phyloP scores from a whole-genome alignment of 305 asterid genomes.

The Rubia balearica region DNA sequence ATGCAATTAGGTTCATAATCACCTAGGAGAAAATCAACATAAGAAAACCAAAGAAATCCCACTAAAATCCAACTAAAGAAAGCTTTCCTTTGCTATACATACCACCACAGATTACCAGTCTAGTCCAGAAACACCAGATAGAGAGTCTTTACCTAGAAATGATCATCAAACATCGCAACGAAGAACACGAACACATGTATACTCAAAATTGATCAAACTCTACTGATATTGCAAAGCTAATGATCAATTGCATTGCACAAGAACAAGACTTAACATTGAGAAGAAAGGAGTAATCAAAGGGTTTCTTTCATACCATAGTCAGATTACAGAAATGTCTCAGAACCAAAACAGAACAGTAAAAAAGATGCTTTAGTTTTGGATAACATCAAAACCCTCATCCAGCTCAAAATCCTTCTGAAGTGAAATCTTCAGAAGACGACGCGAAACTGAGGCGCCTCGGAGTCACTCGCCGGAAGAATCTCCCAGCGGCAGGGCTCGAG shows the following conservation, averaged over 20 bases:
- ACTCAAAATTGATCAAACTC: neutral
- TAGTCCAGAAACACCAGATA: neutral
- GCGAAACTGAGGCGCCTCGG: constrained; percentile 88
- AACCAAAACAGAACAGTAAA: neutral
- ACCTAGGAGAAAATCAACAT: constrained; percentile 84
- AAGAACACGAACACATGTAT: neutral
- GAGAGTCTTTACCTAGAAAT: neutral
- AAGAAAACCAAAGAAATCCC: constrained; percentile 6
- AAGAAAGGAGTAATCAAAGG: neutral
- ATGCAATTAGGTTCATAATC: constrained; percentile 76
- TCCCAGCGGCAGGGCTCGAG: constrained; percentile 96
- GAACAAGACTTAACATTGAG: neutral
- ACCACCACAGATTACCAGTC: neutral
- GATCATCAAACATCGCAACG: neutral
- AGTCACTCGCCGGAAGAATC: constrained; percentile 68
- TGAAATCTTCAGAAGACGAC: constrained; percentile 52
- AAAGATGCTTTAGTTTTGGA: neutral
- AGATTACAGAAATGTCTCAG: neutral
- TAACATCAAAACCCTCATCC: constrained; percentile 3
- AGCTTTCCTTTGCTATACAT: neutral
- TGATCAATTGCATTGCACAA: neutral
- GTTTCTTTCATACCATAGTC: neutral
- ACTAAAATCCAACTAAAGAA: neutral
- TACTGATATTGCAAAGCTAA: neutral
- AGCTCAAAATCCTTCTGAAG: constrained; percentile 7